Evolutionary conservation across 352 stramenopile species (phyloP).

Genomic region (Hyaloperonospora arabidopsidis): DNA sequence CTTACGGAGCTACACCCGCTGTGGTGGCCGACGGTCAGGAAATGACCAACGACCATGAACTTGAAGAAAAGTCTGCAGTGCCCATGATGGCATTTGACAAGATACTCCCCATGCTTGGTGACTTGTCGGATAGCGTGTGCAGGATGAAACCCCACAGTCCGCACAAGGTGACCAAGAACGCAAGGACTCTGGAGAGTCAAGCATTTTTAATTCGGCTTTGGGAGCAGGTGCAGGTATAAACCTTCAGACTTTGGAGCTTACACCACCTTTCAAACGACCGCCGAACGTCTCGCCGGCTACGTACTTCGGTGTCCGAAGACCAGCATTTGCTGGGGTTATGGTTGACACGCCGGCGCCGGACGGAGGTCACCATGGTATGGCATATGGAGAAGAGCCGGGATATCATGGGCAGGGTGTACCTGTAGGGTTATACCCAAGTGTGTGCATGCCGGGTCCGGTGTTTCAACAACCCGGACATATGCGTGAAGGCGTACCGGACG

Average conservation of each 20-base stretch:
- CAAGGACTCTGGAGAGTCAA: too few relatives aligned
- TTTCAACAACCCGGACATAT: neutral
- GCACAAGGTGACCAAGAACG: too few relatives aligned
- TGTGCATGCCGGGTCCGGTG: neutral
- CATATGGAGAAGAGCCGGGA: neutral
- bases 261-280: neutral
- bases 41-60: too few relatives aligned
- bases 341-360: neutral
- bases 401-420: neutral
- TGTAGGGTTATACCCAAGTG: neutral
- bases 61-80: too few relatives aligned
- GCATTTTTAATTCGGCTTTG: neutral
- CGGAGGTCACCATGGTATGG: neutral
- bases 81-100: too few relatives aligned
- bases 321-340: neutral
- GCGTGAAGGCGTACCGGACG: neutral
- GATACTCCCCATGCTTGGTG: neutral
- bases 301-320: neutral
- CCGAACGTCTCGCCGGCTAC: neutral
- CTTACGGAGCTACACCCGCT: too few relatives aligned
- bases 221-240: neutral
- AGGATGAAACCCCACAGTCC: neutral
- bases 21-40: too few relatives aligned
- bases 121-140: neutral
- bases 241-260: neutral